Evolutionary conservation across 225 moss, liverwort and hornwort genomes (phyloP).

Genomic region (Pseudoscleropodium purum): DNA sequence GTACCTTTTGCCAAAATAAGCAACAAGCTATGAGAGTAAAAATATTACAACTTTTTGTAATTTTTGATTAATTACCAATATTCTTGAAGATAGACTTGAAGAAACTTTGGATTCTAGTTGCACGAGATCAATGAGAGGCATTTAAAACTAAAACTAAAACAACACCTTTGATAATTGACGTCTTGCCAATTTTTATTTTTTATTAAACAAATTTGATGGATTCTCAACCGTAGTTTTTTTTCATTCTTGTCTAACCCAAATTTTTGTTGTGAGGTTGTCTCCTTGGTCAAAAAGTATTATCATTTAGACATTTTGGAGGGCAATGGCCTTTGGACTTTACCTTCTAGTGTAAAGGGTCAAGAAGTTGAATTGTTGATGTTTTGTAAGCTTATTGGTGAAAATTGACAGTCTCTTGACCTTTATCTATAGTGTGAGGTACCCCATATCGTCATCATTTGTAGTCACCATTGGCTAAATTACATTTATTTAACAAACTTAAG

Average conservation of each 20-base stretch:
- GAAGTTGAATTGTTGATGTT: rapidly evolving
- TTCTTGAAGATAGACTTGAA: too few species aligned
- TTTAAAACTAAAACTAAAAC: too few species aligned
- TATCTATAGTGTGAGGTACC: rapidly evolving
- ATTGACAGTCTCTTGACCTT: rapidly evolving
- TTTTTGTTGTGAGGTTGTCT: rapidly evolving
- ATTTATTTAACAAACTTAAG: neutral
- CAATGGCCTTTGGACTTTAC: neutral
- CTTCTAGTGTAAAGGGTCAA: neutral
- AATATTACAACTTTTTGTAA: neutral
- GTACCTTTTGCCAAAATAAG: too few species aligned
- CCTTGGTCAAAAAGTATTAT: neutral
- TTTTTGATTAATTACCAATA: neutral
- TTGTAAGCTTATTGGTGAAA: neutral
- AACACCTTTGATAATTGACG: rapidly evolving
- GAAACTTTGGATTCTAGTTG: rapidly evolving
- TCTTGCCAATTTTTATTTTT: too few species aligned
- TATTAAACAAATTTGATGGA: too few species aligned
- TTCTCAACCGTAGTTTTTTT: rapidly evolving
- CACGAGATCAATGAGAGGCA: neutral
- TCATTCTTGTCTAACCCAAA: rapidly evolving
- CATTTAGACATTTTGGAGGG: neutral
- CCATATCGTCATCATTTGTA: rapidly evolving
- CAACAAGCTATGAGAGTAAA: neutral
- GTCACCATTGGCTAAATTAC: neutral